Evolutionary conservation across 148 eudicot genomes (phyloP).

Genomic region (Amaranthus hypochondriacus): DNA sequence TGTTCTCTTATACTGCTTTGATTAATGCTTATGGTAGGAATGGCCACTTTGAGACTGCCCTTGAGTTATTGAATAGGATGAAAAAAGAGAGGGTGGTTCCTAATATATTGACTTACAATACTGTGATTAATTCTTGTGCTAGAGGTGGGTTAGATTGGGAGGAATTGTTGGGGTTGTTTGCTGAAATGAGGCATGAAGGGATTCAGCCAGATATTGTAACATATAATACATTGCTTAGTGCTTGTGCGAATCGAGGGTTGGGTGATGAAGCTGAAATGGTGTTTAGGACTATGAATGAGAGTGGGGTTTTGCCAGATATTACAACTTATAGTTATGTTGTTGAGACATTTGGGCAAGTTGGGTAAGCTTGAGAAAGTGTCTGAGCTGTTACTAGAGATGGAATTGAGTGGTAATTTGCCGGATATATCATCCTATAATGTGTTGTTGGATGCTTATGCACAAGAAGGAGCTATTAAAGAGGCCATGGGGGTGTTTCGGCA

Average conservation of each 20-base stretch:
- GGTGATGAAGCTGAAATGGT: slow-evolving; percentile 93
- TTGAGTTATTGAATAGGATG: slow-evolving; percentile 69
- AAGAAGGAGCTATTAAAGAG: slow-evolving; percentile 61
- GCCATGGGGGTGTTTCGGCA: slow-evolving; percentile 87
- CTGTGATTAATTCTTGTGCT: slow-evolving; percentile 81
- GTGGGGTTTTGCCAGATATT: slow-evolving; percentile 85
- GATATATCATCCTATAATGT: slow-evolving; percentile 83
- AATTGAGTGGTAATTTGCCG: slow-evolving; percentile 68
- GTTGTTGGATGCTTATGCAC: slow-evolving; percentile 85
- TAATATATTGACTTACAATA: slow-evolving; percentile 81
- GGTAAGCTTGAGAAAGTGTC: slow-evolving; percentile 71
- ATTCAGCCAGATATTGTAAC: slow-evolving; percentile 91
- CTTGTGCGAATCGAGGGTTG: slow-evolving; percentile 71
- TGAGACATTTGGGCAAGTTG: slow-evolving; percentile 73
- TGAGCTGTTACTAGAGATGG: slow-evolving; percentile 73
- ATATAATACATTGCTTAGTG: slow-evolving; percentile 81
- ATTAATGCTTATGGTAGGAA: slow-evolving; percentile 90
- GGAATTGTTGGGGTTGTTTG: slow-evolving; percentile 83
- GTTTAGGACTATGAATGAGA: slow-evolving; percentile 89
- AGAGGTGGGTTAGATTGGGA: slow-evolving; percentile 95
- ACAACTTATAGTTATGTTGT: slow-evolving; percentile 73
- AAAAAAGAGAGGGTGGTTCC: slow-evolving; percentile 72
- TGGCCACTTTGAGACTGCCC: slow-evolving; percentile 63
- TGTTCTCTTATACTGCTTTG: slow-evolving; percentile 76
- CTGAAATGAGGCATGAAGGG: slow-evolving; percentile 97